phyloP scores from a whole-genome alignment of 2,329 filamentous ascomycete genomes.

The Orbilia blumenaviensis region DNA sequence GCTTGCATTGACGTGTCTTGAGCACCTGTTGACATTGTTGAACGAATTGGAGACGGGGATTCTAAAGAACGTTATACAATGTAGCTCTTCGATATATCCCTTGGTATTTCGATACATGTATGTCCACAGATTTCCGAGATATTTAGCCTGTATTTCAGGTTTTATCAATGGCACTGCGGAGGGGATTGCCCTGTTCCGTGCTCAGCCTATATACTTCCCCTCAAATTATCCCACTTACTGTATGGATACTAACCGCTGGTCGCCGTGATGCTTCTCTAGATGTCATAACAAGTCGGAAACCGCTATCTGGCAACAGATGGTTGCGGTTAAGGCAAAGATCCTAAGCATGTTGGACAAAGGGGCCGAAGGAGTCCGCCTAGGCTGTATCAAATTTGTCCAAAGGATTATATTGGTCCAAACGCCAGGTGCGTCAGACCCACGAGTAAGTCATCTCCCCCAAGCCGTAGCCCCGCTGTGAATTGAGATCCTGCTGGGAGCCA shows the following conservation, averaged over 20 bases:
- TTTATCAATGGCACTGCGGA: neutral
- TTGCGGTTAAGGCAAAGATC: conserved; percentile 86
- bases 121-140: conserved; percentile 60
- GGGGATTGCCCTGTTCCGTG: neutral
- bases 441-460: conserved; percentile 68
- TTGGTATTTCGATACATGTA: conserved; percentile 94
- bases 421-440: conserved; percentile 80
- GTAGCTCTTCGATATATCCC: conserved; percentile 90
- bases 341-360: conserved; percentile 86
- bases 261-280: conserved; percentile 65
- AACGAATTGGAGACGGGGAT: conserved; percentile 81
- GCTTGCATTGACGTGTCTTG: conserved; percentile 78
- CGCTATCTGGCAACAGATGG: conserved; percentile 86
- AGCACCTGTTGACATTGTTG: conserved; percentile 75
- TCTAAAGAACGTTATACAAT: conserved; percentile 84
- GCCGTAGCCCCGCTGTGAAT: conserved; percentile 43
- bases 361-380: conserved; percentile 79
- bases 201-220: neutral
- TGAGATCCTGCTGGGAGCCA: conserved; percentile 11
- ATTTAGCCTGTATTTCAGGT: neutral
- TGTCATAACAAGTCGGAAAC: conserved; percentile 85
- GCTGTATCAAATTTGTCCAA: conserved; percentile 97
- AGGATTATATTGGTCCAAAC: conserved; percentile 92
- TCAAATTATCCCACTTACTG: neutral
- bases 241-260: conserved; percentile 53